These are phyloP conservation scores for Epichloe typhina DNA, from an alignment of 2,329 filamentous ascomycete species.

Conservation along the genomic window DNA sequence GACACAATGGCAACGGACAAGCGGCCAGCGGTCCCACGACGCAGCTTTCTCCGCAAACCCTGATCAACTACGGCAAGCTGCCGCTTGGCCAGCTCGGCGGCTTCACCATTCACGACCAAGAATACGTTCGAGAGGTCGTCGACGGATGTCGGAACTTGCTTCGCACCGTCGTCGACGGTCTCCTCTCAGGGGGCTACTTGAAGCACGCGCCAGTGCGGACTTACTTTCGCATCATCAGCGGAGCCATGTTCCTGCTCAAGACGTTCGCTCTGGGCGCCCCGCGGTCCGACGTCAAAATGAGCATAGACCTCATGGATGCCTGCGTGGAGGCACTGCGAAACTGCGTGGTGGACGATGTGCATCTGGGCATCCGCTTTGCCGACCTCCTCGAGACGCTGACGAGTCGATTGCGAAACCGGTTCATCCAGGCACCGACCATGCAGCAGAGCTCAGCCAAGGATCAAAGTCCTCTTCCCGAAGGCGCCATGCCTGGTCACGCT, in stretches of 20 bases:
- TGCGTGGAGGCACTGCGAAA: conserved; percentile 62
- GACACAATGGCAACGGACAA: conserved; percentile 20
- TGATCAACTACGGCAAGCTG: conserved; percentile 51
- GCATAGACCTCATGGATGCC: conserved; percentile 60
- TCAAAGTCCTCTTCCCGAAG: conserved; percentile 26
- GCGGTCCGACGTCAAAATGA: conserved; percentile 63
- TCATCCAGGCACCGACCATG: conserved; percentile 50
- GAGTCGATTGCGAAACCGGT: conserved; percentile 57
- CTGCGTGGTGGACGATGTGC: conserved; percentile 74
- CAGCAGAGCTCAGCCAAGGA: conserved; percentile 26
- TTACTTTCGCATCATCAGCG: conserved; percentile 76
- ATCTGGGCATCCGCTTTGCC: conserved; percentile 72
- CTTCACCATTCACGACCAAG: conserved; percentile 53
- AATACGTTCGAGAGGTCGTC: conserved; percentile 64
- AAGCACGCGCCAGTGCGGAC: conserved; percentile 74
- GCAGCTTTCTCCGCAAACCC: conserved; percentile 46
- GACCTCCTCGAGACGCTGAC: conserved; percentile 71
- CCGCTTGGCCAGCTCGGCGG: conserved; percentile 51
- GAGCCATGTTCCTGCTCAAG: conserved; percentile 73
- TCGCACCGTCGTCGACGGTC: conserved; percentile 60
- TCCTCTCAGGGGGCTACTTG: conserved; percentile 61
- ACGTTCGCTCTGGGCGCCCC: conserved; percentile 73
- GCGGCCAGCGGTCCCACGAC: conserved; percentile 12
- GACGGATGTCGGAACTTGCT: conserved; percentile 67
- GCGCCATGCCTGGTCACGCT: conserved; percentile 8